Conservation (phyloP, 306 rosid species). For the Quillaja saponaria region DNA sequence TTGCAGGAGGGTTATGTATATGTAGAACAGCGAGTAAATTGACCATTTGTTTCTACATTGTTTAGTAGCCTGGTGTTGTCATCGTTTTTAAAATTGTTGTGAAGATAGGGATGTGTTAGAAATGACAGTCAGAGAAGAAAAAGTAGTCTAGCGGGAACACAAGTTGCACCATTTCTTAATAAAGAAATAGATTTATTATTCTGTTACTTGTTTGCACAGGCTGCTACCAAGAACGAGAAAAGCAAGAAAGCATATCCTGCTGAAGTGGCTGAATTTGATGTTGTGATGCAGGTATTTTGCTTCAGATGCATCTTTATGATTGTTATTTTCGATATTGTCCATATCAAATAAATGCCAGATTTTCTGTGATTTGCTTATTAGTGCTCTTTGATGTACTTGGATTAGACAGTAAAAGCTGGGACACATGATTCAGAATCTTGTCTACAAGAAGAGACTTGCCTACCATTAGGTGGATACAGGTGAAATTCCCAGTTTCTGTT, state of each 20-base stretch:
- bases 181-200: too few relatives aligned
- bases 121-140: too few relatives aligned
- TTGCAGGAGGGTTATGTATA: too few relatives aligned
- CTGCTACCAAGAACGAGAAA: conserved; percentile 55
- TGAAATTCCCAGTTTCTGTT: conserved; percentile 40
- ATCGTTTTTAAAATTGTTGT: too few relatives aligned
- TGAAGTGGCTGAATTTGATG: conserved; percentile 86
- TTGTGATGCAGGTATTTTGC: conserved; percentile 91
- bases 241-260: conserved; percentile 53
- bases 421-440: conserved; percentile 81
- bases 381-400: conserved; percentile 34
- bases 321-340: conserved; percentile 25
- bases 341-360: conserved; percentile 22
- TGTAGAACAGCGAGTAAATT: too few relatives aligned
- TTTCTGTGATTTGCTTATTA: conserved; percentile 15
- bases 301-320: conserved; percentile 30
- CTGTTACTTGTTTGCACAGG: conserved; percentile 51
- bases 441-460: conserved; percentile 70
- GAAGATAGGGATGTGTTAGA: too few relatives aligned
- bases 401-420: conserved; percentile 78
- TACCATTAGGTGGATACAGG: conserved; percentile 99
- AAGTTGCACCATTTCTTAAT: too few relatives aligned
- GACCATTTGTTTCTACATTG: too few relatives aligned
- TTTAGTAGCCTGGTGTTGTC: too few relatives aligned
- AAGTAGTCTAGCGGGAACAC: too few relatives aligned